These are phyloP conservation scores for Torrubiella hemipterigena DNA, from an alignment of 2,329 filamentous ascomycete genomes.

Conservation along the genomic window DNA sequence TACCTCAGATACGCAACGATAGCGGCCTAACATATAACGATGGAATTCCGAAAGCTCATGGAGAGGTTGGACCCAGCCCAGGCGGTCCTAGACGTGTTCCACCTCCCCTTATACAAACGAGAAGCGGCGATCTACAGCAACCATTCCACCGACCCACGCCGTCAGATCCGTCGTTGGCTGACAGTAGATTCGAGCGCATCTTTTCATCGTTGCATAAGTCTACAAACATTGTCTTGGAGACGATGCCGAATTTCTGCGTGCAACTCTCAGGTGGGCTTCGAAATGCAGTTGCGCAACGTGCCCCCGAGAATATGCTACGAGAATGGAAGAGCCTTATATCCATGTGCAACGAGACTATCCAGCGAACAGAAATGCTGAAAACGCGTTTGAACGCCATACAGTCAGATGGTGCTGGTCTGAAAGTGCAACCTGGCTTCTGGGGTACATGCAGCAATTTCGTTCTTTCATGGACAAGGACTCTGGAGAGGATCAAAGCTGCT, in stretches of 20 bases:
- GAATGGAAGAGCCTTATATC: conserved; percentile 61
- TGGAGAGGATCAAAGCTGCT: conserved; percentile 43
- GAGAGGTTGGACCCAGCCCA: no score
- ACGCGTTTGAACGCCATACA: conserved; percentile 67
- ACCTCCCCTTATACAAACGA: no score
- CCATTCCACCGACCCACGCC: no score
- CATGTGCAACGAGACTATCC: conserved; percentile 58
- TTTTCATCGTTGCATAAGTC: conserved; percentile 65
- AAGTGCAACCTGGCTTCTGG: conserved; percentile 52
- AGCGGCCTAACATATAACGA: no score
- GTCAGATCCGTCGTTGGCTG: conserved; percentile 66
- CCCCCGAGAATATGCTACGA: conserved; percentile 46
- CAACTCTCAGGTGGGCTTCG: conserved; percentile 56
- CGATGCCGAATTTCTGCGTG: conserved; percentile 55
- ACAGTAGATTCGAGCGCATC: conserved; percentile 70
- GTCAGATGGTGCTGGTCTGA: conserved; percentile 68
- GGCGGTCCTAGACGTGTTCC: no score
- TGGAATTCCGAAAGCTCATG: no score
- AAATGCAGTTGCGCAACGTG: conserved; percentile 46
- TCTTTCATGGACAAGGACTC: conserved; percentile 57
- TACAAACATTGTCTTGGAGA: conserved; percentile 59
- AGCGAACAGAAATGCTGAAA: conserved; percentile 63
- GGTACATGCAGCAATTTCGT: conserved; percentile 65
- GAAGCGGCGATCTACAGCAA: no score
- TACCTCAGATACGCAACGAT: no score